phyloP scores from a whole-genome alignment of 2,329 filamentous ascomycete genomes.

The Alternaria ethzedia region DNA sequence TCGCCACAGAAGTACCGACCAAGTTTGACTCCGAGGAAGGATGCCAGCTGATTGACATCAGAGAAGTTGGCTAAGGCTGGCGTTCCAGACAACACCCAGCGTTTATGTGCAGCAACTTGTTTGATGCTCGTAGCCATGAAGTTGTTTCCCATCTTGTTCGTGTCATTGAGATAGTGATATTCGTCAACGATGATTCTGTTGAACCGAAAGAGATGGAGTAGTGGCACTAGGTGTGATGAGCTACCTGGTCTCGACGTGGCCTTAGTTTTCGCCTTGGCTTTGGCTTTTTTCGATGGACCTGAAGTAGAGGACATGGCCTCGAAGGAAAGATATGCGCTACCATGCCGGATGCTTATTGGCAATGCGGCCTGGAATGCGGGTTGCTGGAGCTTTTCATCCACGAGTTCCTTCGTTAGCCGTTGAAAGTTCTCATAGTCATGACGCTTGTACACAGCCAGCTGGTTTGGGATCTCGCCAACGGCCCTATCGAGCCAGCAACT shows the following conservation, averaged over 20 bases:
- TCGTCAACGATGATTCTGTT: conserved; percentile 69
- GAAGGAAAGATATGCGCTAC: conserved; percentile 34
- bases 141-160: conserved; percentile 37
- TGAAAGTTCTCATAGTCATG: conserved; percentile 41
- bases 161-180: conserved; percentile 62
- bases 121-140: conserved; percentile 49
- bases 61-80: conserved; percentile 64
- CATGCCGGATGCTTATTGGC: conserved; percentile 49
- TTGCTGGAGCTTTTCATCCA: conserved; percentile 35
- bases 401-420: conserved; percentile 22
- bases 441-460: conserved; percentile 47
- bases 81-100: conserved; percentile 70
- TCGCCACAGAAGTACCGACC: conserved; percentile 60
- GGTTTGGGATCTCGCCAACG: conserved; percentile 49
- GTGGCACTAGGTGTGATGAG: conserved; percentile 11
- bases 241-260: neutral
- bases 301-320: conserved; percentile 7
- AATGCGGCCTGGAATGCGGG: conserved; percentile 47
- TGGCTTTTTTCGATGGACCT: conserved; percentile 7
- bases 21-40: conserved; percentile 62
- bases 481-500: conserved; percentile 61
- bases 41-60: conserved; percentile 65
- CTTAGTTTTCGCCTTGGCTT: conserved; percentile 3
- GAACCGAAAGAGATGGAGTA: conserved; percentile 67
- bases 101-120: conserved; percentile 57